These are phyloP conservation scores for Kurtzmaniella natalensis DNA, from an alignment of 1,139 yeast species.

Conservation along the genomic window DNA sequence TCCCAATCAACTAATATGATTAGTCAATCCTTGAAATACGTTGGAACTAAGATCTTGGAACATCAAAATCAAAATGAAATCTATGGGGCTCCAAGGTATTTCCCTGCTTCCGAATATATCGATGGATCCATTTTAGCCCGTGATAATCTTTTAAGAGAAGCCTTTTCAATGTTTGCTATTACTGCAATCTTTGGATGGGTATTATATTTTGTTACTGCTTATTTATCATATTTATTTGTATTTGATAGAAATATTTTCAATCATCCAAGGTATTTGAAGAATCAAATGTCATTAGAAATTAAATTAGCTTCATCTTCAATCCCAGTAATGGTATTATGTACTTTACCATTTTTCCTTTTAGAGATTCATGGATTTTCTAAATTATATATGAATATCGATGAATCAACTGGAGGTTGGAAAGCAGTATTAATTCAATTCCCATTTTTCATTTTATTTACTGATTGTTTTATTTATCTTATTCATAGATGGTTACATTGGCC, in stretches of 20 bases:
- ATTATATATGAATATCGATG: slow-evolving; percentile 63
- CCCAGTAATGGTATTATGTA: slow-evolving; percentile 81
- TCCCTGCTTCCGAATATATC: slow-evolving; percentile 49
- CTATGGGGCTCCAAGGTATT: slow-evolving; percentile 35
- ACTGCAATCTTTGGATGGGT: slow-evolving; percentile 83
- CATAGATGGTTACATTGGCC: slow-evolving; percentile 96
- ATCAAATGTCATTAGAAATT: slow-evolving; percentile 84
- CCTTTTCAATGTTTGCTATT: slow-evolving; percentile 60
- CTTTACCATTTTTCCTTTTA: slow-evolving; percentile 83
- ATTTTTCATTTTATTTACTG: slow-evolving; percentile 83
- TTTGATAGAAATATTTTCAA: slow-evolving; percentile 88
- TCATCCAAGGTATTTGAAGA: slow-evolving; percentile 93
- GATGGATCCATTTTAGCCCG: slow-evolving; percentile 64
- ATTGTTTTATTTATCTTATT: slow-evolving; percentile 83
- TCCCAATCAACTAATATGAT: slow-evolving; percentile 1
- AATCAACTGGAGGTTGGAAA: slow-evolving; percentile 65
- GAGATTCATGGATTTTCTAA: slow-evolving; percentile 83
- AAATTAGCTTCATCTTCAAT: slow-evolving; percentile 73
- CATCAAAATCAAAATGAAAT: slow-evolving; percentile 32
- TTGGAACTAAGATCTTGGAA: slow-evolving; percentile 17
- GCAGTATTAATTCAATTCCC: slow-evolving; percentile 67
- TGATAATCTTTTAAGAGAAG: slow-evolving; percentile 68
- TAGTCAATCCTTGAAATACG: slow-evolving; percentile 14
- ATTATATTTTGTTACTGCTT: slow-evolving; percentile 72
- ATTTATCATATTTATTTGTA: slow-evolving; percentile 66